Conservation (phyloP, 805 yeast species). For the Ogataea kodamae region DNA sequence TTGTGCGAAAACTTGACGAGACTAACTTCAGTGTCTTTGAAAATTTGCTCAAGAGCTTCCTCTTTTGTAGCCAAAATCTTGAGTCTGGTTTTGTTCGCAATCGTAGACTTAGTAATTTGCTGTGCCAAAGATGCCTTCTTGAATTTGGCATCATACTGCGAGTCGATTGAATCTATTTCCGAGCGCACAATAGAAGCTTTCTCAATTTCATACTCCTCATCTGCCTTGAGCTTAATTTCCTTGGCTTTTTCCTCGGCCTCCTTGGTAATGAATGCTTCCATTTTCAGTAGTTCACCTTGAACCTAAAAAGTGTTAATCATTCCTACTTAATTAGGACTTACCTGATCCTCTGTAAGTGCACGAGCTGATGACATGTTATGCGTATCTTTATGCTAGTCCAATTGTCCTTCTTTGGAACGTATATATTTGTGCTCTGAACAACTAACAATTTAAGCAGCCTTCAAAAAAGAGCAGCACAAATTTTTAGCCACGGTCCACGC, state of each 20-base stretch:
- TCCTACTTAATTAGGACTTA: constrained; percentile 29
- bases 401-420: constrained; percentile 2
- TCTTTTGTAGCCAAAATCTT: constrained; percentile 86
- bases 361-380: constrained; percentile 31
- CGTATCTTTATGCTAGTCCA: constrained; percentile 2
- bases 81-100: constrained; percentile 92
- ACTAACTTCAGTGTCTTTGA: constrained; percentile 62
- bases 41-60: constrained; percentile 68
- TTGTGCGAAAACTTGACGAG: constrained; percentile 58
- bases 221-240: constrained; percentile 92
- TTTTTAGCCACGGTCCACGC: constrained; percentile 3
- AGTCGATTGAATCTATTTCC: constrained; percentile 86
- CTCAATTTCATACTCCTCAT: constrained; percentile 98
- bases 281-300: constrained; percentile 90
- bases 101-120: constrained; percentile 92
- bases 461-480: constrained; percentile 12
- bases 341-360: constrained; percentile 47
- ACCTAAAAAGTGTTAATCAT: constrained; percentile 51
- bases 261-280: constrained; percentile 98
- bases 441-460: constrained; percentile 11
- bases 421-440: constrained; percentile 8
- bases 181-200: constrained; percentile 92
- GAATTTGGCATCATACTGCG: constrained; percentile 71
- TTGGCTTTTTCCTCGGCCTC: constrained; percentile 99
- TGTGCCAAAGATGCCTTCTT: constrained; percentile 91